These are phyloP conservation scores for Agrocybe praecox DNA, from an alignment of 768 basidiomycete species.

Conservation along the genomic window DNA sequence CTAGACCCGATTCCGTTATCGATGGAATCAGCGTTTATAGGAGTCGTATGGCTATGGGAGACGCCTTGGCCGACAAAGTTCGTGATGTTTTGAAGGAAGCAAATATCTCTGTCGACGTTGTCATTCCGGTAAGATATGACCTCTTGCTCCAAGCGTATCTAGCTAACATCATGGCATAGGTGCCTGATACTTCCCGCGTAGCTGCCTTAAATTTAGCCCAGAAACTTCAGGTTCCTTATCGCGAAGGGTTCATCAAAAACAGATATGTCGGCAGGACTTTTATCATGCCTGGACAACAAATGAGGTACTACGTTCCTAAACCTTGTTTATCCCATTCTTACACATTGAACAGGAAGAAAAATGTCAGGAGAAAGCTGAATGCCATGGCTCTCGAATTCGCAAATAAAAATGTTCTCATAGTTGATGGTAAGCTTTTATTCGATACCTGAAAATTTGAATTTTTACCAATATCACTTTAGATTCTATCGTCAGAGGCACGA, in stretches of 20 bases:
- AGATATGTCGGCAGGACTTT: slow-evolving; percentile 98
- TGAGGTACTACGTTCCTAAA: slow-evolving; percentile 54
- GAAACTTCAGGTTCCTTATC: slow-evolving; percentile 84
- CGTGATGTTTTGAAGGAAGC: slow-evolving; percentile 67
- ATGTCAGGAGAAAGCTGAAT: slow-evolving; percentile 93
- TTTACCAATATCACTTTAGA: slow-evolving; percentile 48
- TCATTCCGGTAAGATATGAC: slow-evolving; percentile 74
- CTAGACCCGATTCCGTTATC: slow-evolving; percentile 95
- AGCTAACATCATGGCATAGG: slow-evolving; percentile 38
- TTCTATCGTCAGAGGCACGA: slow-evolving; percentile 98
- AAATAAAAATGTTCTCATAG: slow-evolving; percentile 89
- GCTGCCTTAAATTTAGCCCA: slow-evolving; percentile 96
- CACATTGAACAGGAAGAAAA: slow-evolving; percentile 69
- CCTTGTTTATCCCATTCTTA: background rate
- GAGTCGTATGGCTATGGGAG: slow-evolving; percentile 99
- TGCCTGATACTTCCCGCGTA: slow-evolving; percentile 96
- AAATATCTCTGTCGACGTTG: slow-evolving; percentile 84
- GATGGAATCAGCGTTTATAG: slow-evolving; percentile 98
- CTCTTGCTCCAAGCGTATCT: background rate
- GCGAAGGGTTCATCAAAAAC: slow-evolving; percentile 99
- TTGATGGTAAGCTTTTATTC: slow-evolving; percentile 70
- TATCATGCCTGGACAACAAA: slow-evolving; percentile 99
- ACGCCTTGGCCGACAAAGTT: slow-evolving; percentile 89
- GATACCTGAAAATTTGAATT: background rate
- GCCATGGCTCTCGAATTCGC: slow-evolving; percentile 98